Evolutionary conservation across 306 rosid species (phyloP).

Genomic region (Senna tora): DNA sequence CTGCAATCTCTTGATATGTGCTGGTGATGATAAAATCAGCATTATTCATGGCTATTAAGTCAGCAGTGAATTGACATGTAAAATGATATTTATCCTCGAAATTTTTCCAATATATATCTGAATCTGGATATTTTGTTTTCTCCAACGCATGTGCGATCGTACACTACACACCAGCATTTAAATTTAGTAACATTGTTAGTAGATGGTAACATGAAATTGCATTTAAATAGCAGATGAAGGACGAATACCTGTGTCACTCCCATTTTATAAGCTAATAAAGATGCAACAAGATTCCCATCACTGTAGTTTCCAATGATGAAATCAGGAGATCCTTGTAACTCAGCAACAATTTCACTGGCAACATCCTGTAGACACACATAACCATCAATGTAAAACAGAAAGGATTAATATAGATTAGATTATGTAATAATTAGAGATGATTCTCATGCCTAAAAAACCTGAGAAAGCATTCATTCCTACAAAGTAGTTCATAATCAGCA

Average conservation of each 20-base stretch:
- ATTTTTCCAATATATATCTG: constrained; percentile 85
- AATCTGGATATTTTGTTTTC: constrained; percentile 94
- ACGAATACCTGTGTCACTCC: constrained; percentile 86
- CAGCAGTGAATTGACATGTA: constrained; percentile 95
- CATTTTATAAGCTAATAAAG: constrained; percentile 85
- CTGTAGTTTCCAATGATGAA: constrained; percentile 95
- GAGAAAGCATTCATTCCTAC: constrained; percentile 7
- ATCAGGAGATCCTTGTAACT: constrained; percentile 82
- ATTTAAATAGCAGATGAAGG: constrained; percentile 30
- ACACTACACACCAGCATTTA: constrained; percentile 59
- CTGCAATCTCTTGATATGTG: constrained; percentile 97
- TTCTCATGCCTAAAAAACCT: constrained; percentile 14
- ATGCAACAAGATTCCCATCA: constrained; percentile 95
- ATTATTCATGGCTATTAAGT: constrained; percentile 84
- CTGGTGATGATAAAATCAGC: constrained; percentile 98
- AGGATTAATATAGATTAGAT: neutral
- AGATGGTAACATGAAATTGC: constrained; percentile 7
- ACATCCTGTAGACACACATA: constrained; percentile 63
- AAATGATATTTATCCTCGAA: constrained; percentile 90
- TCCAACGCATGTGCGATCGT: constrained; percentile 92
- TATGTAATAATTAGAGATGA: neutral
- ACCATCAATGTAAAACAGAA: constrained; percentile 33
- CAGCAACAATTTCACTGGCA: constrained; percentile 77
- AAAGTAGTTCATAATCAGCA: constrained; percentile 18
- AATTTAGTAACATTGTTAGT: constrained; percentile 30